These are phyloP conservation scores for Exophiala lecanii-corni DNA, from an alignment of 2,329 filamentous ascomycete species.

Conservation along the genomic window DNA sequence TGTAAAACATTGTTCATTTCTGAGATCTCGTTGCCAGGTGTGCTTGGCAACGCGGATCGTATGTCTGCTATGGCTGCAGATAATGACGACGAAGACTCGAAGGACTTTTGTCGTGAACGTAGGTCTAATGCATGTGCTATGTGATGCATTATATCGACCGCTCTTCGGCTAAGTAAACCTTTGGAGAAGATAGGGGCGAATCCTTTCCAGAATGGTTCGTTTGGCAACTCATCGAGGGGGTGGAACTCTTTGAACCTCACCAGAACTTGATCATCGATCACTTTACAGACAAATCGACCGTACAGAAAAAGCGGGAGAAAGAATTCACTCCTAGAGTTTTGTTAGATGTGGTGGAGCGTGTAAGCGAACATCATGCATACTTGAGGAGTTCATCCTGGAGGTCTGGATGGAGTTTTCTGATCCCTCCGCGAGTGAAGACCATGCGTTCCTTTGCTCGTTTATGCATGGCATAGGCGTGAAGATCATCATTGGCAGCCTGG, in stretches of 20 bases:
- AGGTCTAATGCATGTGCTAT: no score
- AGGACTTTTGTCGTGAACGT: no score
- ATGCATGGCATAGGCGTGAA: constrained; percentile 17
- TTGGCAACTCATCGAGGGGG: constrained; percentile 7
- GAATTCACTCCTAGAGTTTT: constrained; percentile 15
- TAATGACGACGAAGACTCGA: no score
- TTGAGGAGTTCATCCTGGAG: constrained; percentile 19
- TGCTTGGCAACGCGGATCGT: no score
- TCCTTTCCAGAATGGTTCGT: constrained; percentile 1
- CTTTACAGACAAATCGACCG: constrained; percentile 13
- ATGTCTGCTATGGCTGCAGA: no score
- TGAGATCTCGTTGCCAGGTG: no score
- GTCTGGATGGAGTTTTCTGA: constrained; percentile 11
- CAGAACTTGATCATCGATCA: constrained; percentile 12
- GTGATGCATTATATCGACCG: constrained; percentile 13
- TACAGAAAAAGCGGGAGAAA: constrained; percentile 15
- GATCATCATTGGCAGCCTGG: constrained; percentile 14
- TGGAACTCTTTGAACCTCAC: constrained; percentile 16
- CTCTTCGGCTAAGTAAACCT: constrained; percentile 10
- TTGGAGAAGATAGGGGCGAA: constrained; percentile 10
- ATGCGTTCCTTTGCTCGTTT: constrained; percentile 18
- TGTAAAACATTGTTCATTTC: constrained; percentile 16
- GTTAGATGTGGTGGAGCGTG: neutral
- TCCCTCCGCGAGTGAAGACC: constrained; percentile 14
- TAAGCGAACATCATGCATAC: constrained; percentile 1